Base-by-base conservation (phyloP, 139 green algal species). In the Edaphochlamys debaryana region DNA sequence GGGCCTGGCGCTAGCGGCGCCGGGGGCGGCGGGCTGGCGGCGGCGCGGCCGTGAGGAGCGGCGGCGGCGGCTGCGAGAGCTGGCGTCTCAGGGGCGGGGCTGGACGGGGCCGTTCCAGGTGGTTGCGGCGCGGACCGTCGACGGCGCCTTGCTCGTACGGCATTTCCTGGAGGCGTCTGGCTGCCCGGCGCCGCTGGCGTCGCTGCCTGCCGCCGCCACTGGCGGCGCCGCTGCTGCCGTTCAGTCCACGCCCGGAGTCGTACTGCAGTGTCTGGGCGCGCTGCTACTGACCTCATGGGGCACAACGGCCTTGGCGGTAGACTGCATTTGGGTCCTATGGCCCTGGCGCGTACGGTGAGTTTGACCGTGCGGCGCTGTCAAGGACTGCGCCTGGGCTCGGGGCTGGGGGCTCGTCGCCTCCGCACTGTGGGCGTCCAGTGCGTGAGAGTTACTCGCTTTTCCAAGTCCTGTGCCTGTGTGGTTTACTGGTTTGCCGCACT, bases 281-380 rank as follows among this genome's bases (percentile, higher is more conserved):
- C 76, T 82, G n/a, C 41, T 82, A 63, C 36, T 82, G 37, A 52
- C 45, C 6, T 67, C 76, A 1, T 82, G 76, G 76, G 76, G 76
- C 20, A 3, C 23, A 17, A 67, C 42, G 34, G 60, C 52, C 42
- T 42, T 74, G 22, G 42, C 60, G 6, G 11, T 82, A 32, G 66
- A 82, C 42, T n/a, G 27, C 13, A 67, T 82, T 30, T 50, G 67
- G 40, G 36, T 66, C 7, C 34, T 82, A 22, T 82, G 76, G 76
- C 76, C 76, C 0, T 25, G 62, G 22, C 29, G 23, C 50, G 6
- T n/a, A n/a, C n/a, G n/a, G n/a, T n/a, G n/a, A n/a, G n/a, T n/a
- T n/a, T n/a, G n/a, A n/a, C n/a, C n/a, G n/a, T n/a, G n/a, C n/a
- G n/a, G n/a, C n/a, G n/a, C n/a, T n/a, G n/a, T n/a, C n/a, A n/a